phyloP scores from a whole-genome alignment of 805 yeast species.

The Nakazawaea ambrosiae region DNA sequence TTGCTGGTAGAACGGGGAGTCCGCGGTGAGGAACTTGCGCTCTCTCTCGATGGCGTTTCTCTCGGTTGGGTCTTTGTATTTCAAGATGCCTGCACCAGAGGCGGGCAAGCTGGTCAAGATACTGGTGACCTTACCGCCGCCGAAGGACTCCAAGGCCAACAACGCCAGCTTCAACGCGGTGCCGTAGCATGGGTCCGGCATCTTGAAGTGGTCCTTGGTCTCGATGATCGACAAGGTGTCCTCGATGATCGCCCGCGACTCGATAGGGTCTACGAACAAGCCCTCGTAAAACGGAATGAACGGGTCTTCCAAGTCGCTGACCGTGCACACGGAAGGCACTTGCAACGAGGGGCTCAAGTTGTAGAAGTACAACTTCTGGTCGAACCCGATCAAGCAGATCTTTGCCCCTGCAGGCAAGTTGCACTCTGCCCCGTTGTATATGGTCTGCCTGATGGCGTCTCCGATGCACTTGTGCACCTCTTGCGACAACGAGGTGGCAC shows the following conservation, averaged over 20 bases:
- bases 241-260: slow-evolving; percentile 56
- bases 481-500: slow-evolving; percentile 48
- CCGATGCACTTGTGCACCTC: slow-evolving; percentile 58
- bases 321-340: slow-evolving; percentile 50
- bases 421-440: slow-evolving; percentile 27
- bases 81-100: slow-evolving; percentile 70
- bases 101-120: slow-evolving; percentile 66
- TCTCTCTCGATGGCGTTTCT: slow-evolving; percentile 32
- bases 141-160: slow-evolving; percentile 51
- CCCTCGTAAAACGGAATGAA: slow-evolving; percentile 79
- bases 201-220: slow-evolving; percentile 30
- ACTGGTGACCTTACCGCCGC: slow-evolving; percentile 81
- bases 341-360: slow-evolving; percentile 51
- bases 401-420: slow-evolving; percentile 36
- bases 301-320: slow-evolving; percentile 68
- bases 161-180: slow-evolving; percentile 68
- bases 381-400: slow-evolving; percentile 71
- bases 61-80: slow-evolving; percentile 29
- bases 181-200: slow-evolving; percentile 67
- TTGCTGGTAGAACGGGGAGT: slow-evolving; percentile 52
- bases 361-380: slow-evolving; percentile 64
- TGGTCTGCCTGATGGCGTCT: slow-evolving; percentile 58
- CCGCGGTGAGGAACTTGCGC: slow-evolving; percentile 47
- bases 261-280: slow-evolving; percentile 71
- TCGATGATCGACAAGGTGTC: slow-evolving; percentile 61